Conservation (phyloP, 805 yeast species). For the Hanseniaspora mollemarum region DNA sequence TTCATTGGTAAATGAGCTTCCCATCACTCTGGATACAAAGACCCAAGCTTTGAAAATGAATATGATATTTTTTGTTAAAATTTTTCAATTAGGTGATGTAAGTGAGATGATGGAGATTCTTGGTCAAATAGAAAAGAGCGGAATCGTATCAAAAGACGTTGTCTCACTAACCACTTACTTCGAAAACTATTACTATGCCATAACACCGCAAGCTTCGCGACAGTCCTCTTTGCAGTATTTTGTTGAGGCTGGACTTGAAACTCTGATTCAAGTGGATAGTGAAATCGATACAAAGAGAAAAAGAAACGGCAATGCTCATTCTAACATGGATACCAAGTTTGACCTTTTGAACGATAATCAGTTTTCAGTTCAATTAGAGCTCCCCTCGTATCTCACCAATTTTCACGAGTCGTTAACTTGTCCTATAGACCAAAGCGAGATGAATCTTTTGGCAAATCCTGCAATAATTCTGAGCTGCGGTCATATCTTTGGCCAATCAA, state of each 20-base stretch:
- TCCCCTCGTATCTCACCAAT: not conserved
- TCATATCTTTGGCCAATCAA: slow-evolving; percentile 11
- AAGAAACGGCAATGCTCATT: not conserved
- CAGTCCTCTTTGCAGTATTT: slow-evolving; percentile 1
- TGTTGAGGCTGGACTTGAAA: not conserved
- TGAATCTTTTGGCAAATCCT: not conserved
- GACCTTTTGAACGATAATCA: not conserved
- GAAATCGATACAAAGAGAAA: not conserved
- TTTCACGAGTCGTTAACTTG: slow-evolving; percentile 1
- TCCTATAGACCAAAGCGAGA: slow-evolving; percentile 3
- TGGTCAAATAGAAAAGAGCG: not conserved
- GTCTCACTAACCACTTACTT: not conserved
- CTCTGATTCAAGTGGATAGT: not conserved
- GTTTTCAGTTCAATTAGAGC: not conserved
- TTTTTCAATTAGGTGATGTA: not conserved
- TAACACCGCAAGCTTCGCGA: not conserved
- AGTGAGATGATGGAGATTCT: not conserved
- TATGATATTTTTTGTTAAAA: slow-evolving; percentile 3
- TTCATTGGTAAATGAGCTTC: not conserved
- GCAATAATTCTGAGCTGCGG: slow-evolving; percentile 1
- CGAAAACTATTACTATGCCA: not conserved
- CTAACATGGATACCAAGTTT: not conserved
- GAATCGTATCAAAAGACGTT: not conserved
- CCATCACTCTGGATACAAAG: not conserved
- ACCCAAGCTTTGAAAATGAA: not conserved